These are phyloP conservation scores for Cyclotella cryptica DNA, from an alignment of 108 stramenopile species.

Conservation along the genomic window DNA sequence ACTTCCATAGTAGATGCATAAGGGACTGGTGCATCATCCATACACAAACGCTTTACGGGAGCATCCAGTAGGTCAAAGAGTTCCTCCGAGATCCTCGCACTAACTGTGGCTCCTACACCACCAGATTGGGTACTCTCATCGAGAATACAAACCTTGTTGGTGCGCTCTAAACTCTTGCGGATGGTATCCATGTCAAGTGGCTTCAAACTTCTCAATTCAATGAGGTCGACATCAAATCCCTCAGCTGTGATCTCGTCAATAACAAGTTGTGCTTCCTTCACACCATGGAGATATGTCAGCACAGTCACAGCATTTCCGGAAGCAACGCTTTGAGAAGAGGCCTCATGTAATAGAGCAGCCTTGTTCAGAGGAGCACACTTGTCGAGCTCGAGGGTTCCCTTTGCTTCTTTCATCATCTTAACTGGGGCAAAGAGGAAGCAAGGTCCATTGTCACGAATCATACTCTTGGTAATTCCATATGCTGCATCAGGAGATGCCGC, in stretches of 20 bases:
- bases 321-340: constrained; percentile 77
- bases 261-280: constrained; percentile 90
- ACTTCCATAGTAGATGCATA: constrained; percentile 97
- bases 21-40: constrained; percentile 98
- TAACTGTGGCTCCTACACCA: constrained; percentile 97
- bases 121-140: constrained; percentile 97
- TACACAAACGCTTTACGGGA: constrained; percentile 95
- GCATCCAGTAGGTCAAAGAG: constrained; percentile 96
- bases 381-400: constrained; percentile 90
- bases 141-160: constrained; percentile 93
- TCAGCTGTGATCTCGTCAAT: constrained; percentile 88
- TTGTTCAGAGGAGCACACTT: constrained; percentile 96
- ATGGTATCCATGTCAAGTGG: constrained; percentile 98
- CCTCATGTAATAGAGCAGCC: constrained; percentile 88
- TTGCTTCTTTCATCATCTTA: constrained; percentile 98
- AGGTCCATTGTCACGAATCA: constrained; percentile 99
- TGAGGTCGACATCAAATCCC: constrained; percentile 96
- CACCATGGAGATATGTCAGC: constrained; percentile 97
- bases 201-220: constrained; percentile 96
- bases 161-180: constrained; percentile 78
- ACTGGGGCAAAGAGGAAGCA: constrained; percentile 98
- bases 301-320: constrained; percentile 94
- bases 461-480: constrained; percentile 97
- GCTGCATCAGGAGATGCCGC: constrained; percentile 96
- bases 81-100: constrained; percentile 93